Percentiles rank a stretch among this genome's conserved stretches.
phyloP scores from a whole-genome alignment of 2,329 filamentous ascomycete genomes.

The Penicillium sp. region DNA sequence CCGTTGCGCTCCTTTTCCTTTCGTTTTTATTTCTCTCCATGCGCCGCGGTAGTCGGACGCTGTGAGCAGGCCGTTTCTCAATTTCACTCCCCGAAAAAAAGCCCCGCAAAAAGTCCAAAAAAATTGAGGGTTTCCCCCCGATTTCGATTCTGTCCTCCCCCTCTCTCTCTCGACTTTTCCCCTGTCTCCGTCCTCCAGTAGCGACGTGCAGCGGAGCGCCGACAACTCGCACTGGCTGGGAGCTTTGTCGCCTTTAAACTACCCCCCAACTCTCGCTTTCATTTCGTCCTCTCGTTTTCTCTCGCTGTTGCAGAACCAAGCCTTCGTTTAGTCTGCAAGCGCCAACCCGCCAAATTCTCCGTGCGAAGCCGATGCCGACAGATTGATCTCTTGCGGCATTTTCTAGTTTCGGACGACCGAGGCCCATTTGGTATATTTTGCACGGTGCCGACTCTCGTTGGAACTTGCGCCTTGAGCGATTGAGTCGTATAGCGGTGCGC shows the following conservation, averaged over 20 bases:
- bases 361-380: too few relatives aligned
- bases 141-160: constrained; percentile 18
- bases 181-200: constrained; percentile 22
- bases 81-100: constrained; percentile 12
- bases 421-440: too few relatives aligned
- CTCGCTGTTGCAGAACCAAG: constrained; percentile 3
- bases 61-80: constrained; percentile 37
- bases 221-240: constrained; percentile 34
- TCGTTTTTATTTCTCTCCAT: constrained; percentile 27
- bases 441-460: too few relatives aligned
- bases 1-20: constrained; percentile 20
- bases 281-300: background rate
- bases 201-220: constrained; percentile 17
- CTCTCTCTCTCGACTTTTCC: constrained; percentile 16
- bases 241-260: constrained; percentile 25
- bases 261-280: constrained; percentile 20
- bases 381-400: too few relatives aligned
- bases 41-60: constrained; percentile 37
- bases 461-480: too few relatives aligned
- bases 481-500: too few relatives aligned
- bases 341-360: too few relatives aligned
- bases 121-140: constrained; percentile 7
- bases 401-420: too few relatives aligned
- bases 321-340: too few relatives aligned
- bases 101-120: constrained; percentile 11